Evolutionary conservation across 1,284 basidiomycete species (phyloP), one percentile per base, ranked within the genome.

Genomic region (Coniferiporia weirii): DNA sequence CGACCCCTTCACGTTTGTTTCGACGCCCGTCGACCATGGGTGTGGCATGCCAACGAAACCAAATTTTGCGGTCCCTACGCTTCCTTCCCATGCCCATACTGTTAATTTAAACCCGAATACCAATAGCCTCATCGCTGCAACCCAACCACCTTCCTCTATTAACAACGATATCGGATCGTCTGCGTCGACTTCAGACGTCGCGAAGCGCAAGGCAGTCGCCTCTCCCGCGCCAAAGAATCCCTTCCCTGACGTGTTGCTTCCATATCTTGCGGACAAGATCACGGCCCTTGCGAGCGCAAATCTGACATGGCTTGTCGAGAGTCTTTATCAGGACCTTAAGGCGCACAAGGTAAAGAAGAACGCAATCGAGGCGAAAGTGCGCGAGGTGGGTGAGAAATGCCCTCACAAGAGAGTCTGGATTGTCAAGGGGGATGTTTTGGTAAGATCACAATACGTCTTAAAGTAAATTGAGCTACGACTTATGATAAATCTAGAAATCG

Each of bases 1-100:
- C 55, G 79, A 94, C 69, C 91, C 91, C 0, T 92, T 93, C 72
- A 81, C 81, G 1, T 93, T 82, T 64, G 76, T 86, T 22, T 85
- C 89, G 1, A 72, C 71, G 3, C 65, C 75, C 2, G 70, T 79
- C 34, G 76, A 77, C 51, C 61, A 71, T 59, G 57, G 68, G 62
- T 45, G 52, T 36, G 17, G 20, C 35, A 15, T 61, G 46, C 22
- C 64, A 35, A 48, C 65, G 32, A 38, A 68, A 53, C 34, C 54
- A 15, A 60, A 63, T 49, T 77, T 77, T 55, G 72, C 66, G n/a
- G 68, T 76, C 8, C 76, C 77, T 5, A 67, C 75, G 12, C 66
- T 76, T 22, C 75, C 75, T n/a, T 61, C 71, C 20, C 68, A 67
- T 46, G 43, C 71, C 8, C 44, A 54, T 20, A 38, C 19, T 4